Conservation (phyloP, 2,329 filamentous ascomycete genomes). For the Karstenula rhodostoma region DNA sequence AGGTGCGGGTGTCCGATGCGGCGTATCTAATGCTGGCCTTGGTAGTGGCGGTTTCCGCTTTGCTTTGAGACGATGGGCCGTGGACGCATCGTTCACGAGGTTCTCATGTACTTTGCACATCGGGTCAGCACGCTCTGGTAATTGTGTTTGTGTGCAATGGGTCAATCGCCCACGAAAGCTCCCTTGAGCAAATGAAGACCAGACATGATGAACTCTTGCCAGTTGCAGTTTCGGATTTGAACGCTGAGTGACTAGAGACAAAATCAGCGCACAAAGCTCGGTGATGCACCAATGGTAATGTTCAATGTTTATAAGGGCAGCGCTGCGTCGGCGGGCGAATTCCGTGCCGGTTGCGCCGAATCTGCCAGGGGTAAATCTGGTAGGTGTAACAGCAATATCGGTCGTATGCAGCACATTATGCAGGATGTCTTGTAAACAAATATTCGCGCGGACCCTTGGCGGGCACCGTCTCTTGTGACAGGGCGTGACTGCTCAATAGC, state of each 20-base stretch:
- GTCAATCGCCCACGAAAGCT: too few species aligned
- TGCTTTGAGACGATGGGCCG: slow-evolving; percentile 1
- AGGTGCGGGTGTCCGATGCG: not conserved
- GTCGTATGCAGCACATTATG: slow-evolving; percentile 18
- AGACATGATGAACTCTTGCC: too few species aligned
- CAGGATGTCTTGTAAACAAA: slow-evolving; percentile 10
- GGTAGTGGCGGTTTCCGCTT: not conserved
- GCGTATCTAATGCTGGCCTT: not conserved
- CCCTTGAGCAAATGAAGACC: too few species aligned
- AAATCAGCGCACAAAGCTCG: not conserved
- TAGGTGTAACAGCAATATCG: slow-evolving; percentile 22
- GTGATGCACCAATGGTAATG: too few species aligned
- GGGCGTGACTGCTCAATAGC: not conserved
- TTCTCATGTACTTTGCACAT: not conserved
- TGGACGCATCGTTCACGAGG: not conserved
- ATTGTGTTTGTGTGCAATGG: too few species aligned
- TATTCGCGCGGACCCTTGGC: not conserved
- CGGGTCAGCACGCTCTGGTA: not conserved
- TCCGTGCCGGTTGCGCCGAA: not conserved
- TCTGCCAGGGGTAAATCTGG: slow-evolving; percentile 10
- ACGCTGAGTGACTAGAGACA: not conserved
- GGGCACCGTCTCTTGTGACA: not conserved
- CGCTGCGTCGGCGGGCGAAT: not conserved
- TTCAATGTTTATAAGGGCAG: not conserved
- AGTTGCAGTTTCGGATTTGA: not conserved